Evolutionary conservation across 73 alveolate genomes (phyloP).

Genomic region (Effrenium voratum): DNA sequence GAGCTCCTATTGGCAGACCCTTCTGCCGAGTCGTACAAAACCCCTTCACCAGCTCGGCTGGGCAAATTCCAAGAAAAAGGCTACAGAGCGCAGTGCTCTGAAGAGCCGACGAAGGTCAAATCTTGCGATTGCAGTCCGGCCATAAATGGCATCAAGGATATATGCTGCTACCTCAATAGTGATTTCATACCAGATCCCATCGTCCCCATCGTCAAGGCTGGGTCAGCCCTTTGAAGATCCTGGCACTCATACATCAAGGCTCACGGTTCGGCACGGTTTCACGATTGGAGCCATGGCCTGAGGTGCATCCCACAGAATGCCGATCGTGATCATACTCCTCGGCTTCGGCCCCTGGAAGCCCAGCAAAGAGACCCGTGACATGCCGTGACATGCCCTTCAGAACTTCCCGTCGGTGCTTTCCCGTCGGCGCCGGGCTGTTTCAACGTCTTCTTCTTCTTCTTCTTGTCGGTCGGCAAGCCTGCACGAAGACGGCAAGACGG

Average conservation of each 20-base stretch:
- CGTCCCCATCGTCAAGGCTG: too few species aligned
- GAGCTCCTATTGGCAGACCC: neutral
- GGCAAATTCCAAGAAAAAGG: neutral
- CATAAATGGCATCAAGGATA: neutral
- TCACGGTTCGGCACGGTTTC: neutral
- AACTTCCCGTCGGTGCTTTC: neutral
- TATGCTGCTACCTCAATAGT: too few species aligned
- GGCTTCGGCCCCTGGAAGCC: neutral
- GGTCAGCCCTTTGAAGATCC: too few species aligned
- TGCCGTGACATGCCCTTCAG: neutral
- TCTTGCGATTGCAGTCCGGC: neutral
- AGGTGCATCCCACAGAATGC: slow-evolving; percentile 91
- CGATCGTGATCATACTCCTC: slow-evolving; percentile 93
- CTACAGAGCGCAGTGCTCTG: neutral
- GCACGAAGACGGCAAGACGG: neutral
- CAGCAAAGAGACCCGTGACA: neutral
- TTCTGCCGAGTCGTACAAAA: neutral
- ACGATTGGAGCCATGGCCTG: neutral
- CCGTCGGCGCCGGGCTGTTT: slow-evolving; percentile 32
- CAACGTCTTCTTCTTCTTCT: slow-evolving; percentile 78
- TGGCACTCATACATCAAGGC: neutral
- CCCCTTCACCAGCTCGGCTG: neutral
- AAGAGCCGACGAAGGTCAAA: neutral
- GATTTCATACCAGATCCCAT: too few species aligned
- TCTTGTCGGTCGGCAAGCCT: slow-evolving; percentile 89